phyloP scores from a whole-genome alignment of 495 filamentous ascomycete genomes.

The Neurospora africana region DNA sequence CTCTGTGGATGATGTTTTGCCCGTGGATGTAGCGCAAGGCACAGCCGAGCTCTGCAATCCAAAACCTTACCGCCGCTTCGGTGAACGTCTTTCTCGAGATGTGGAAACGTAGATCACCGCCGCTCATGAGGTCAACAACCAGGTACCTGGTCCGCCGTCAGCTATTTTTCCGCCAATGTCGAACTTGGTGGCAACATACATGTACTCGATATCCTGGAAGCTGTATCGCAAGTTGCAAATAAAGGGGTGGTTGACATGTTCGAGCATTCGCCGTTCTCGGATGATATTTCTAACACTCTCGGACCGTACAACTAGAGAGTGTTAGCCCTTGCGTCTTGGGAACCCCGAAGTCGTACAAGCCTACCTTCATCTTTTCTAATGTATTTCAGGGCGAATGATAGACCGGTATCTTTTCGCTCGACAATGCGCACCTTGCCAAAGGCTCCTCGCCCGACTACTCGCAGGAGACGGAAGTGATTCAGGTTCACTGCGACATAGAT shows the following conservation, averaged over 20 bases:
- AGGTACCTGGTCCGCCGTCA: conserved; percentile 59
- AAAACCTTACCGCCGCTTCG: conserved; percentile 92
- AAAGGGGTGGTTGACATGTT: conserved; percentile 95
- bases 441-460: conserved; percentile 93
- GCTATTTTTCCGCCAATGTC: background rate
- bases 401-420: conserved; percentile 85
- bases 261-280: conserved; percentile 91
- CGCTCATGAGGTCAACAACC: conserved; percentile 97
- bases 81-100: conserved; percentile 97
- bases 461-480: conserved; percentile 89
- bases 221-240: conserved; percentile 97
- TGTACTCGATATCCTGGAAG: conserved; percentile 98
- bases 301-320: conserved; percentile 70
- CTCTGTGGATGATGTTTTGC: conserved; percentile 89
- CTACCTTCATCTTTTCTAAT: conserved; percentile 97
- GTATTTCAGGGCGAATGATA: conserved; percentile 93
- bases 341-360: conserved; percentile 16
- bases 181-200: conserved; percentile 48
- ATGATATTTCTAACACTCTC: conserved; percentile 98
- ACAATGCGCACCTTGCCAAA: conserved; percentile 99
- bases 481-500: conserved; percentile 63
- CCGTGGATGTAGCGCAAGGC: conserved; percentile 84
- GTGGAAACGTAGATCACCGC: conserved; percentile 93
- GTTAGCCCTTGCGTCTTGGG: background rate
- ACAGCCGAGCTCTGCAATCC: conserved; percentile 90